phyloP scores from a whole-genome alignment of 306 rosid species.

The Rosa lucieae region DNA sequence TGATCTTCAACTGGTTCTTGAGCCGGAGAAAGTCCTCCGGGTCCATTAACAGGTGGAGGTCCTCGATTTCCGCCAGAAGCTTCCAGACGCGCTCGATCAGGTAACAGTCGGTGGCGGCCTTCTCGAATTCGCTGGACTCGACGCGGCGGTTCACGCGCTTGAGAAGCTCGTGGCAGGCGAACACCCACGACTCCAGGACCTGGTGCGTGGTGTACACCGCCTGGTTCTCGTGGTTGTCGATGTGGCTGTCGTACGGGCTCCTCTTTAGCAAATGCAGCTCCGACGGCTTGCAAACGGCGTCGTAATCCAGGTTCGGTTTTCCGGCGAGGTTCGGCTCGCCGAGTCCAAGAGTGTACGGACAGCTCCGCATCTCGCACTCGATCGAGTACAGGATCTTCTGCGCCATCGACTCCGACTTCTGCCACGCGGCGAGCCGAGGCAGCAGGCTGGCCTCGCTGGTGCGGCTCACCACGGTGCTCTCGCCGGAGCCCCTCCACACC shows the following conservation, averaged over 20 bases:
- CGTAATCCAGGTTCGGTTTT: constrained; percentile 69
- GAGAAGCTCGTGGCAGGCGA: constrained; percentile 40
- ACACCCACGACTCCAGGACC: constrained; percentile 73
- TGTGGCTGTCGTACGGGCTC: constrained; percentile 49
- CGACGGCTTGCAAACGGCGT: constrained; percentile 65
- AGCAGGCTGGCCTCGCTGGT: constrained; percentile 71
- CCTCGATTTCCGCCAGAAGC: constrained; percentile 63
- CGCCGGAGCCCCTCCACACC: constrained; percentile 50
- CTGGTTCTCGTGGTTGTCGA: constrained; percentile 60
- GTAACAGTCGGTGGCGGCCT: constrained; percentile 59
- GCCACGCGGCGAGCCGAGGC: constrained; percentile 79
- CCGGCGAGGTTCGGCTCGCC: constrained; percentile 75
- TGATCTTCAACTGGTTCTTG: constrained; percentile 51
- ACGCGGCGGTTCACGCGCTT: constrained; percentile 43
- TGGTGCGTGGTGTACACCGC: constrained; percentile 75
- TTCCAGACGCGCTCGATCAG: constrained; percentile 80
- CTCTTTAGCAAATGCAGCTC: constrained; percentile 51
- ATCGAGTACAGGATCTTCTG: constrained; percentile 54
- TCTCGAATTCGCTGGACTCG: constrained; percentile 36
- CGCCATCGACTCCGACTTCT: constrained; percentile 48
- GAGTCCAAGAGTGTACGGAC: constrained; percentile 74
- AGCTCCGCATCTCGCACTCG: constrained; percentile 67
- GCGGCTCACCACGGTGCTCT: constrained; percentile 47
- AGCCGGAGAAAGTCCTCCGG: constrained; percentile 74
- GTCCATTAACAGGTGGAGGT: constrained; percentile 76